These are phyloP conservation scores for Coemansia sp. DNA, from an alignment of 192 early-diverging fungal genomes.

Conservation along the genomic window DNA sequence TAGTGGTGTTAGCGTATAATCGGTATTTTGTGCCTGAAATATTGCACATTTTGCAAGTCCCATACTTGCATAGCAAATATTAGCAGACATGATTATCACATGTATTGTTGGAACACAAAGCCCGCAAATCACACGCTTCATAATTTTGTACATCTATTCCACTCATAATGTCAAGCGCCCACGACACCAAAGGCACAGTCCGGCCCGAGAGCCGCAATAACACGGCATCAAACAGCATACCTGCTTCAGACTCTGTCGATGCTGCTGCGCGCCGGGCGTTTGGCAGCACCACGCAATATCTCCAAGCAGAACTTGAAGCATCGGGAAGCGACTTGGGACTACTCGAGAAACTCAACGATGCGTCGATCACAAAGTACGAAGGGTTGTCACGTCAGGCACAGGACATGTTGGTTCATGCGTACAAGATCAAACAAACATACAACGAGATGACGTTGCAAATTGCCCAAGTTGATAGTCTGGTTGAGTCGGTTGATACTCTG, in stretches of 20 bases:
- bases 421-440: slow-evolving; percentile 52
- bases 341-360: slow-evolving; percentile 50
- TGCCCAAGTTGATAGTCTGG: slow-evolving; percentile 33
- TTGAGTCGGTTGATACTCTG: slow-evolving; percentile 33
- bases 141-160: neutral
- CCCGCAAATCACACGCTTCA: neutral
- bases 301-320: slow-evolving; percentile 48
- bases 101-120: neutral
- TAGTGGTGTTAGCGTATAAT: neutral
- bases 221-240: neutral
- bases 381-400: slow-evolving; percentile 51
- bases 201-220: neutral
- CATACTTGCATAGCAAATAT: neutral
- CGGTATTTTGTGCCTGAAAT: neutral
- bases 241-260: neutral
- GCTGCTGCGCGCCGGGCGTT: slow-evolving; percentile 40
- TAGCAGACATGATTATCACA: neutral
- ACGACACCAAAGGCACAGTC: neutral
- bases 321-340: slow-evolving; percentile 36
- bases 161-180: neutral
- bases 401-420: slow-evolving; percentile 52
- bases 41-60: neutral
- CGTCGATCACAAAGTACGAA: slow-evolving; percentile 50
- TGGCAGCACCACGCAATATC: slow-evolving; percentile 36
- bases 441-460: slow-evolving; percentile 51